Base-by-base conservation (phyloP, 2,329 filamentous ascomycete genomes). In the Fonsecaea pedrosoi region DNA sequence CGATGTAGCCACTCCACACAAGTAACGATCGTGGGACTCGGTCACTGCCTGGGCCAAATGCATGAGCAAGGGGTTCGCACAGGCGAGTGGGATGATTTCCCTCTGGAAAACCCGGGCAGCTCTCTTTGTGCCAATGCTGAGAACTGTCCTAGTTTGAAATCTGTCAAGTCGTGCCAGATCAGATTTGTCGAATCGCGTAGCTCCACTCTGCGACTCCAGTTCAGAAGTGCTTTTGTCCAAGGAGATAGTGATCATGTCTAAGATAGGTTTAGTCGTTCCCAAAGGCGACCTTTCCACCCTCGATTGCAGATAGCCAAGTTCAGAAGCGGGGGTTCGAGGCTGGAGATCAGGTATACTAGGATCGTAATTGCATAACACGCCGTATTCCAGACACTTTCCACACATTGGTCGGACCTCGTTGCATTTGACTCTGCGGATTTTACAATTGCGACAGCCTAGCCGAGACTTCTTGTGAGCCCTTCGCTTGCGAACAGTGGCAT, bases 31-130 rank as follows among this genome's bases (percentile, higher is more conserved):
- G 69, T 89, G 86, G 69, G 85, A 80, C 3, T 84, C 73, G 2
- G 85, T 83, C 25, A 87, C 71, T 21, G 83, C 79, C 35, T 87
- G 76, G 18, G 86, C 78, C 55, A 83, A 77, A 73, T 88, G 86
- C 76, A 86, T 81, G 4, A 88, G 77, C 62, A 84, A 87, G 0
- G 82, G 79, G 57, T 85, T 37, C 76, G 48, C 63, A 54, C 48
- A 32, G 61, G 65, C 65, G 12, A 71, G 60, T 2, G 37, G 40
- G 34, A 60, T 60, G 21, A 67, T 61, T n/a, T 21, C 32, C 62
- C 56, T 61, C 71, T 59, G 72, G 55, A 63, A 62, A 25, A 69
- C 13, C 32, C 53, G 45, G 18, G 40, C 54, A 21, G 60, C 65
- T 34, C 45, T 12, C 21, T 53, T 59, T 21, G 64, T 62, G 7